Conservation (phyloP, 306 rosid species). For the Oxytropis ochrocephala region DNA sequence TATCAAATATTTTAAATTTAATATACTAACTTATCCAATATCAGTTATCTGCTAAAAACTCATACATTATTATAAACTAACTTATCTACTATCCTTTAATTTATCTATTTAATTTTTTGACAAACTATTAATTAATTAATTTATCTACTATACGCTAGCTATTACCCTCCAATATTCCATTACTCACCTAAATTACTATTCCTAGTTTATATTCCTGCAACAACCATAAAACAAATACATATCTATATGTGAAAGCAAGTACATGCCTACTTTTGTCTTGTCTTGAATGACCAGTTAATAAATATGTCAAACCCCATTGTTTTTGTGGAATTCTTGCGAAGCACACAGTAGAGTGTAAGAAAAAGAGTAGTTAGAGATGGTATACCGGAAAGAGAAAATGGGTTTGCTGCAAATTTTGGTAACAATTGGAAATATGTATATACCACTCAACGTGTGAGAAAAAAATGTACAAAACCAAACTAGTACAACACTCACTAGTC, state of each 20-base stretch:
- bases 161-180: too few relatives aligned
- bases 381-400: slow-evolving; percentile 45
- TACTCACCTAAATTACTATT: not conserved
- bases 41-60: too few relatives aligned
- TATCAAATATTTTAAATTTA: too few relatives aligned
- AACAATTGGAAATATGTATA: not conserved
- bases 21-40: too few relatives aligned
- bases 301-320: not conserved
- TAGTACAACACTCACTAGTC: not conserved
- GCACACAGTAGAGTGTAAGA: slow-evolving; percentile 11
- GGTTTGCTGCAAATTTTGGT: slow-evolving; percentile 21
- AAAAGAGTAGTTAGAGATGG: slow-evolving; percentile 40
- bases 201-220: not conserved
- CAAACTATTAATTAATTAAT: too few relatives aligned
- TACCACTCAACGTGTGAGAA: not conserved
- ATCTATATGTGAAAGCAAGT: not conserved
- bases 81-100: too few relatives aligned
- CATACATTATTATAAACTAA: too few relatives aligned
- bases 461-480: not conserved
- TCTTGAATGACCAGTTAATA: not conserved
- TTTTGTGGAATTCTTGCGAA: slow-evolving; percentile 3
- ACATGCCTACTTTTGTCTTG: not conserved
- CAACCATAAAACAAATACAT: not conserved
- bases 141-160: too few relatives aligned
- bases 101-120: too few relatives aligned